Percentiles rank a stretch among this genome's conserved stretches.
phyloP scores from a whole-genome alignment of 495 filamentous ascomycete genomes.

The Acidiella bohemica region DNA sequence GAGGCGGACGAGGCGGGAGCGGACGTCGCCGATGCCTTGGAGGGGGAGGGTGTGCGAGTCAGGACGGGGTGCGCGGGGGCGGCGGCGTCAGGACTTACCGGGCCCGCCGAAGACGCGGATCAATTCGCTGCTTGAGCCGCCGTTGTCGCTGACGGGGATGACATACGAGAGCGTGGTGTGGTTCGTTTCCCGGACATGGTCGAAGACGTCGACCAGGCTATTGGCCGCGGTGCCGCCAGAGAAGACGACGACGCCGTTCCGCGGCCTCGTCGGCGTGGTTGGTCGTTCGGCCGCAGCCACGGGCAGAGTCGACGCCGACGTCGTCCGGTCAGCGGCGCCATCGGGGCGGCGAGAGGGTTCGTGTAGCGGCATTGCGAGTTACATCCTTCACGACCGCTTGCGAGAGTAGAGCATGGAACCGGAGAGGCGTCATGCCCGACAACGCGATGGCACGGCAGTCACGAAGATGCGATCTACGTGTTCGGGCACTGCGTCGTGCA shows the following conservation, averaged over 20 bases:
- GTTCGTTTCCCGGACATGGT: slow-evolving; percentile 54
- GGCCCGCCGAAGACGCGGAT: slow-evolving; percentile 89
- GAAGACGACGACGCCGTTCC: slow-evolving; percentile 59
- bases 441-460: too few species aligned
- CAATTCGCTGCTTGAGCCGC: slow-evolving; percentile 79
- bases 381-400: too few species aligned
- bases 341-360: background rate
- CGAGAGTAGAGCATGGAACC: too few species aligned
- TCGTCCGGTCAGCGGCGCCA: background rate
- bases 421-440: too few species aligned
- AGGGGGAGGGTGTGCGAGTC: too few species aligned
- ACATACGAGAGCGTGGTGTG: slow-evolving; percentile 60
- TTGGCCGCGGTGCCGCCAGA: slow-evolving; percentile 88
- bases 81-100: slow-evolving; percentile 31
- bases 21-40: slow-evolving; percentile 18
- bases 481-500: too few species aligned
- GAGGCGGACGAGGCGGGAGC: slow-evolving; percentile 64
- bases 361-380: background rate
- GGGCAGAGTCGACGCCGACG: background rate
- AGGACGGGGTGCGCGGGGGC: too few species aligned
- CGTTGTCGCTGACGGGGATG: slow-evolving; percentile 92
- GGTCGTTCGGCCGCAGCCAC: too few species aligned
- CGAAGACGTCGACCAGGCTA: slow-evolving; percentile 84
- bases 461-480: too few species aligned
- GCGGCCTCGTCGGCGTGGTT: too few species aligned